phyloP scores from a whole-genome alignment of 495 filamentous ascomycete genomes.

The Umbilicaria muhlenbergii region DNA sequence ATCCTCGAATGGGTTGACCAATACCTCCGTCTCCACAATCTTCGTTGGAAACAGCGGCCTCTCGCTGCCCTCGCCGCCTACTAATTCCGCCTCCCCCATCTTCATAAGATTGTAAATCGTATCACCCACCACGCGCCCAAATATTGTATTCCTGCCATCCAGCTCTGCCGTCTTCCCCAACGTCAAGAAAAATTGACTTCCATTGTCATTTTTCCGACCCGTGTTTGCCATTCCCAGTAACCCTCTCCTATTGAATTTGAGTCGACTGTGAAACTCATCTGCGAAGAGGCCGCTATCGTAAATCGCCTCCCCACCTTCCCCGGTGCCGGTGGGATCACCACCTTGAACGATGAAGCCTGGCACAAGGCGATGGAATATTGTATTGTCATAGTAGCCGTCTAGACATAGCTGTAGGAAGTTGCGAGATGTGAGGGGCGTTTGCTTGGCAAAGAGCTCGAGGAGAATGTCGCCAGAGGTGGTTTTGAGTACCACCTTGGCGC shows the following conservation, averaged over 20 bases:
- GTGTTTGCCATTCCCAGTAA: constrained; percentile 82
- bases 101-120: constrained; percentile 91
- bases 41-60: constrained; percentile 75
- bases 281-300: constrained; percentile 73
- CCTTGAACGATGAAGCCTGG: constrained; percentile 89
- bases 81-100: constrained; percentile 75
- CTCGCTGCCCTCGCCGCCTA: constrained; percentile 51
- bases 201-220: constrained; percentile 46
- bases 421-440: constrained; percentile 77
- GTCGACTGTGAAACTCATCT: constrained; percentile 80
- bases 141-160: constrained; percentile 81
- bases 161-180: constrained; percentile 68
- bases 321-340: constrained; percentile 85
- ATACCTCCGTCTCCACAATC: constrained; percentile 62
- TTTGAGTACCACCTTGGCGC: constrained; percentile 75
- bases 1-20: constrained; percentile 82
- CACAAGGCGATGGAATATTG: constrained; percentile 84
- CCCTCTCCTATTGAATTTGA: constrained; percentile 87
- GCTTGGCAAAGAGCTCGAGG: constrained; percentile 85
- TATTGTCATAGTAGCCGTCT: constrained; percentile 86
- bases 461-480: constrained; percentile 79
- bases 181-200: constrained; percentile 93
- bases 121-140: constrained; percentile 83
- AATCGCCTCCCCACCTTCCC: constrained; percentile 79
- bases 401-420: constrained; percentile 94